A percentile compares a stretch with the other conserved stretches of the same genome.
phyloP scores from a whole-genome alignment of 768 basidiomycete genomes.

The Boletus subparvulus region DNA sequence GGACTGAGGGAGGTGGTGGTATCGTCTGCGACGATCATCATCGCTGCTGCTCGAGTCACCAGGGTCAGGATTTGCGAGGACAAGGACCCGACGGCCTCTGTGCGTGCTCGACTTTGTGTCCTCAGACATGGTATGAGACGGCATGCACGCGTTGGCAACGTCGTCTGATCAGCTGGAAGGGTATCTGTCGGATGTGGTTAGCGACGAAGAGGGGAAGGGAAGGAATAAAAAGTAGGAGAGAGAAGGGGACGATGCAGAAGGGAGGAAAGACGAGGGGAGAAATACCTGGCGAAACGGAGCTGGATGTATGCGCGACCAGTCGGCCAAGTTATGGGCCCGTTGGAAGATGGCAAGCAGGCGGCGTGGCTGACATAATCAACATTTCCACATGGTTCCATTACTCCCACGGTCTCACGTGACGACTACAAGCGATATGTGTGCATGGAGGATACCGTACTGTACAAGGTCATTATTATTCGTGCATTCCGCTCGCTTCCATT shows the following conservation, averaged over 20 bases:
- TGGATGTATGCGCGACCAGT: constrained; percentile 30
- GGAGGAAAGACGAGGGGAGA: neutral
- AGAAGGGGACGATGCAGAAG: neutral
- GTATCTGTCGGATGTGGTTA: neutral
- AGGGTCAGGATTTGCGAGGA: constrained; percentile 62
- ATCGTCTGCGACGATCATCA: constrained; percentile 30
- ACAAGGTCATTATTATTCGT: constrained; percentile 19
- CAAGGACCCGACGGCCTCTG: constrained; percentile 44
- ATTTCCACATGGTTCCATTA: neutral
- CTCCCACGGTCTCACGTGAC: constrained; percentile 15
- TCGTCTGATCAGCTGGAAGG: constrained; percentile 23
- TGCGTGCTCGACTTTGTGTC: constrained; percentile 44
- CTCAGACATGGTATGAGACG: constrained; percentile 55
- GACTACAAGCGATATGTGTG: neutral
- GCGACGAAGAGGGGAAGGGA: neutral
- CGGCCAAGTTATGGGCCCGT: constrained; percentile 28
- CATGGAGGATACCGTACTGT: neutral
- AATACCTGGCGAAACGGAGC: constrained; percentile 20
- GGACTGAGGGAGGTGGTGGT: constrained; percentile 17
- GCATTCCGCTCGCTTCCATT: constrained; percentile 23
- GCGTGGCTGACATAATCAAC: constrained; percentile 33
- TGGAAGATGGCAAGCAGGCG: constrained; percentile 22
- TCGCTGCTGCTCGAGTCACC: constrained; percentile 44
- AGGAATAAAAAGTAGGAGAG: neutral
- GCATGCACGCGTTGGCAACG: constrained; percentile 33